A percentile compares a stretch with the other conserved stretches of the same genome.
phyloP scores from a whole-genome alignment of 73 alveolate species.

The Paramecium biaurelia region DNA sequence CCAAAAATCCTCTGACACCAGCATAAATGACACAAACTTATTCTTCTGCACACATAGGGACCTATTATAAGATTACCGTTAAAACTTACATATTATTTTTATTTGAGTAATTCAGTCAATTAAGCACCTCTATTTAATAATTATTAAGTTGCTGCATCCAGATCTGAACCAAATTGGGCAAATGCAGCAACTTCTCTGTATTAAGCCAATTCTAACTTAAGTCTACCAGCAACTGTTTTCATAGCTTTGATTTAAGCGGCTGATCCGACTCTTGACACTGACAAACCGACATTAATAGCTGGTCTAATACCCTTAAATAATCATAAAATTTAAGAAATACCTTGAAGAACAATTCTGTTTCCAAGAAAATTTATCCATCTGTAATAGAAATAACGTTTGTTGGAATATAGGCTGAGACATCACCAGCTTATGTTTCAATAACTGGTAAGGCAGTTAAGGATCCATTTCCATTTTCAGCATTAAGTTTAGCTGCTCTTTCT shows the following conservation, averaged over 20 bases:
- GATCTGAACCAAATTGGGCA: slow-evolving; percentile 97
- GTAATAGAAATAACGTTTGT: slow-evolving; percentile 98
- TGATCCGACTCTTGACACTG: slow-evolving; percentile 97
- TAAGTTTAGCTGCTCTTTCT: slow-evolving; percentile 97
- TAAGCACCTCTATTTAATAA: slow-evolving; percentile 92
- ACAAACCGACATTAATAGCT: slow-evolving; percentile 97
- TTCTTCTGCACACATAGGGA: slow-evolving; percentile 92
- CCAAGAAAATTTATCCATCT: slow-evolving; percentile 97
- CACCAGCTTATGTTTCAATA: slow-evolving; percentile 98
- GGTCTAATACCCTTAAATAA: slow-evolving; percentile 91
- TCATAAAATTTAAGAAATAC: background rate
- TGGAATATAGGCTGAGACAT: slow-evolving; percentile 98
- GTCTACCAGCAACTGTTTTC: slow-evolving; percentile 96
- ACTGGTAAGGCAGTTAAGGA: slow-evolving; percentile 97
- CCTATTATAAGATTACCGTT: background rate
- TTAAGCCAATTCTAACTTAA: slow-evolving; percentile 94
- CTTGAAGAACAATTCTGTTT: slow-evolving; percentile 94
- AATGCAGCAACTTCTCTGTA: slow-evolving; percentile 99
- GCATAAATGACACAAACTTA: slow-evolving; percentile 94
- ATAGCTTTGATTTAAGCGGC: slow-evolving; percentile 98
- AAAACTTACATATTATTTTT: slow-evolving; percentile 80
- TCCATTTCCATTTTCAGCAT: slow-evolving; percentile 88
- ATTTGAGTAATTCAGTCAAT: slow-evolving; percentile 91
- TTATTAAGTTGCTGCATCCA: slow-evolving; percentile 97
- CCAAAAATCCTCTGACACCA: slow-evolving; percentile 96